Base-by-base conservation (phyloP, 1,284 basidiomycete species). In the Irpex sp. region DNA sequence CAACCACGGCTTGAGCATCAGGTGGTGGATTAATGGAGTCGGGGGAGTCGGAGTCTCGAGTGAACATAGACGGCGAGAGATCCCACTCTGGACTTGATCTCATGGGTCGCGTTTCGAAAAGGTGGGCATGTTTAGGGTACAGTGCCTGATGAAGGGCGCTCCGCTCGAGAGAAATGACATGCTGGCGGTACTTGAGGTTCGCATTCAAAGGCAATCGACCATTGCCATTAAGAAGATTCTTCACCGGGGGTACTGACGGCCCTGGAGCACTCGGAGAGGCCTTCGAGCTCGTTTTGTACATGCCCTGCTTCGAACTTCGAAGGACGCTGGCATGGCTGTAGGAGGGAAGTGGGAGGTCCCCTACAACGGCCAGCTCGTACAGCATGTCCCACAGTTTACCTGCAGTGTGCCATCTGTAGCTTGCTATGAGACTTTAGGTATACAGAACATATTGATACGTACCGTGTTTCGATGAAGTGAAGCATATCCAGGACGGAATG, bases 401-500 rank as follows among this genome's bases (percentile, higher is more conserved):
- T 31, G 81, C 78, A 4, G 78, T 76, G 62, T 80, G 79, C 79
- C 81, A 83, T 37, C 81, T 82, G 43, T 33, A 4, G 13, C 15
- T 19, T 36, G 21, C 26, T n/a, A 17, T n/a, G 61, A 36, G 35
- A 31, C 7, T 62, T 56, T 17, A 15, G 17, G 35, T 26, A 43
- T 7, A 58, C 8, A 26, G 6, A 31, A 57, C n/a, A 31, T n/a
- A 31, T 4, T n/a, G 13, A 11, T 5, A 51, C 75, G 62, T 68
- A 86, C 67, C 77, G 72, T 33, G 74, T 67, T 69, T 89, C 87
- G 61, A 79, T 76, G 11, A 72, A 70, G 50, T 80, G 78, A 33
- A 89, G 70, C 2, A 83, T 80, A 6, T 80, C 72, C 73, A 90
- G 80, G 66, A 87, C 88, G 64, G 82, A 84, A 63, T 84, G 76